A percentile compares a stretch with the other conserved stretches of the same genome.
Conservation (phyloP, 2,329 filamentous ascomycete species). For the Sporothrix mexicana region DNA sequence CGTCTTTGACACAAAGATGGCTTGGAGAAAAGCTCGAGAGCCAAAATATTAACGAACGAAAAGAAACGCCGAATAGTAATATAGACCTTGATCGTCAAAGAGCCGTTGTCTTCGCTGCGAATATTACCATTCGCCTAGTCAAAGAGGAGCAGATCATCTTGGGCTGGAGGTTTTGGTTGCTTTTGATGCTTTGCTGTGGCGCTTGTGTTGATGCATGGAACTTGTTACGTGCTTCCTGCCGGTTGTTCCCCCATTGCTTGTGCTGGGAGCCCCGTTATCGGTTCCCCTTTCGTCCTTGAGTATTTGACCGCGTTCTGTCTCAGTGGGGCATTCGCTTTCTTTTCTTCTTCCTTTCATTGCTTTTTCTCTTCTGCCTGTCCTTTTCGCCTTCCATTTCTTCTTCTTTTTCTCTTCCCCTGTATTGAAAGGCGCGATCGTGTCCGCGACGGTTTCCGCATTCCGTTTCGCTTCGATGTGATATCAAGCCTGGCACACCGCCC, state of each 20-base stretch:
- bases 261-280: neutral
- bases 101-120: neutral
- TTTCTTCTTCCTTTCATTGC: too few species aligned
- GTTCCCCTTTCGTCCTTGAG: neutral
- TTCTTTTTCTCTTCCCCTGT: neutral
- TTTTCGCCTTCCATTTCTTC: neutral
- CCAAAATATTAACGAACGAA: too few species aligned
- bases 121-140: neutral
- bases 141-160: too few species aligned
- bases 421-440: neutral
- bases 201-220: constrained; percentile 24
- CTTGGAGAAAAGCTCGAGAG: too few species aligned
- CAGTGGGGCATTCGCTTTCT: neutral
- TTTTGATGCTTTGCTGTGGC: constrained; percentile 4
- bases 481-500: neutral
- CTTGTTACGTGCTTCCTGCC: constrained; percentile 16
- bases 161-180: neutral
- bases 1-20: too few species aligned
- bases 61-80: too few species aligned
- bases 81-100: too few species aligned
- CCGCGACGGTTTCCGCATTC: neutral
- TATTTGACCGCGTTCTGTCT: neutral
- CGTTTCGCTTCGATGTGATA: neutral
- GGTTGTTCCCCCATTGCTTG: constrained; percentile 4
- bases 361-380: neutral